These are phyloP conservation scores for Aspergillus fructus DNA, from an alignment of 2,329 filamentous ascomycete species.

Conservation along the genomic window DNA sequence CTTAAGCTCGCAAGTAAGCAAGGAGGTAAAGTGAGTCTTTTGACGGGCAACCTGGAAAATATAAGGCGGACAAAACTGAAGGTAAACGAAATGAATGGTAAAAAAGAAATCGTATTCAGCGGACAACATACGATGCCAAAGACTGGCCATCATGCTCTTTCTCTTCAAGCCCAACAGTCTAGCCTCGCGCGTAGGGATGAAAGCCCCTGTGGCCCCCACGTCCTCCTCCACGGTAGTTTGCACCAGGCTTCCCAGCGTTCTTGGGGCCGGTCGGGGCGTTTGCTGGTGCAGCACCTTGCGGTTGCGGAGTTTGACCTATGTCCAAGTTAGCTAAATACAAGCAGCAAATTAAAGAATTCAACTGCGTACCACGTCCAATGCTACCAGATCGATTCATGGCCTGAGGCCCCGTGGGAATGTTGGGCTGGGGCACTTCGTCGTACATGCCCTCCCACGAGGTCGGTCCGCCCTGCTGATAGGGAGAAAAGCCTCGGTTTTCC, in stretches of 20 bases:
- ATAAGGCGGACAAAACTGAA: not conserved
- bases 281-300: slow-evolving; percentile 61
- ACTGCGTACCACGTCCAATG: slow-evolving; percentile 41
- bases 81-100: not conserved
- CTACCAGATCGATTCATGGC: slow-evolving; percentile 45
- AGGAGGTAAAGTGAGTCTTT: not conserved
- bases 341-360: slow-evolving; percentile 12
- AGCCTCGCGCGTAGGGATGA: slow-evolving; percentile 68
- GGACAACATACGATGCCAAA: not conserved
- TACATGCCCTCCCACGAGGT: slow-evolving; percentile 98
- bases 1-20: not conserved
- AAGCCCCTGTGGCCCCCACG: slow-evolving; percentile 71
- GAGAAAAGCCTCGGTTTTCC: slow-evolving; percentile 40
- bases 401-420: slow-evolving; percentile 56
- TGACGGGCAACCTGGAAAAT: not conserved
- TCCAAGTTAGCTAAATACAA: slow-evolving; percentile 32
- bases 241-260: slow-evolving; percentile 87
- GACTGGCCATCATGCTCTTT: not conserved
- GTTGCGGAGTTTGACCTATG: slow-evolving; percentile 42
- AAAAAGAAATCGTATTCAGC: not conserved
- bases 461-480: slow-evolving; percentile 60
- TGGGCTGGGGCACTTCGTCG: slow-evolving; percentile 86
- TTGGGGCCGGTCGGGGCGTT: slow-evolving; percentile 93
- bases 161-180: slow-evolving; percentile 3
- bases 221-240: slow-evolving; percentile 90